These are phyloP conservation scores for Ceratocystis alfenasii DNA, from an alignment of 2,329 filamentous ascomycete genomes.

Conservation along the genomic window DNA sequence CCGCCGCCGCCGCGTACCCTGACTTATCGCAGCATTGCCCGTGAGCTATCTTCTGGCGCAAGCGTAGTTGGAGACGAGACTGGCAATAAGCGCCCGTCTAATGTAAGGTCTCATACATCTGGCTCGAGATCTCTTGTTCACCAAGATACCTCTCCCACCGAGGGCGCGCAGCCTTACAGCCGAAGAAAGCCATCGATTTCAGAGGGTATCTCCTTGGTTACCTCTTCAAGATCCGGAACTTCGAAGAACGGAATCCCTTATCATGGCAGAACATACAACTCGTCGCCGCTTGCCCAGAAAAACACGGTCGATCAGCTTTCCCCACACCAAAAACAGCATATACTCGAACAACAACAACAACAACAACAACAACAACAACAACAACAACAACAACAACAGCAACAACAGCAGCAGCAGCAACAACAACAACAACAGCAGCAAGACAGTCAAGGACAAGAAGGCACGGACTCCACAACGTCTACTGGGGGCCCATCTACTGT, in stretches of 20 bases:
- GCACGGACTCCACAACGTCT: constrained; percentile 76
- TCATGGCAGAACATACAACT: constrained; percentile 40
- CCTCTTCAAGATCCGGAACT: constrained; percentile 33
- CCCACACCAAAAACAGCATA: constrained; percentile 25
- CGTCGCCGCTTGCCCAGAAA: constrained; percentile 47
- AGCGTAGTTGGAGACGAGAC: constrained; percentile 28
- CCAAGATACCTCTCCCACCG: constrained; percentile 33
- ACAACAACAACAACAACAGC: constrained; percentile 25
- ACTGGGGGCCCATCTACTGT: constrained; percentile 84
- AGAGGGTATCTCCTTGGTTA: constrained; percentile 33
- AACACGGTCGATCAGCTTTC: constrained; percentile 26
- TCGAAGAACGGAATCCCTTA: constrained; percentile 34
- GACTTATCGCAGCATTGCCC: constrained; percentile 34
- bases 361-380: constrained; percentile 24
- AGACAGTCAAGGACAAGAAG: constrained; percentile 41
- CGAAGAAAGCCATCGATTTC: constrained; percentile 37
- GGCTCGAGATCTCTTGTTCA: constrained; percentile 39
- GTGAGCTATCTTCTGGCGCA: constrained; percentile 28
- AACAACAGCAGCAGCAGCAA: constrained; percentile 24
- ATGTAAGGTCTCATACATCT: constrained; percentile 25
- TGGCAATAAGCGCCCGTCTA: constrained; percentile 14
- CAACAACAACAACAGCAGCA: constrained; percentile 25
- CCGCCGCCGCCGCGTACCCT: constrained; percentile 31
- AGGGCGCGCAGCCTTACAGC: constrained; percentile 24
- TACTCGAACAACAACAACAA: constrained; percentile 24